A percentile compares a stretch with the other conserved stretches of the same genome.
Evolutionary conservation across 2,329 filamentous ascomycete genomes (phyloP).

Genomic region (Sordariomycetes sp.): DNA sequence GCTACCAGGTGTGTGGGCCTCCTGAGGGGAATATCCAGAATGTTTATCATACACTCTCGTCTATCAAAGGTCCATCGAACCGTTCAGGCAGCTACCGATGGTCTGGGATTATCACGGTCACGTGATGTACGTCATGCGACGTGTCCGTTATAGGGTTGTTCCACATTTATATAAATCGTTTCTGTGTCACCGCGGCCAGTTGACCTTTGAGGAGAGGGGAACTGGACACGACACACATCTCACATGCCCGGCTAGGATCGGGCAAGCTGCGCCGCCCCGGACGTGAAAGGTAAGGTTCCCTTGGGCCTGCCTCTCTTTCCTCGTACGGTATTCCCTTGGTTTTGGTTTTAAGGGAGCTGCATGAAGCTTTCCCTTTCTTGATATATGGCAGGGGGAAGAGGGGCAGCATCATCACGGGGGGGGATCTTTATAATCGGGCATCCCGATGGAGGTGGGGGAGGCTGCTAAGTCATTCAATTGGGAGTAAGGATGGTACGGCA

Average conservation of each 20-base stretch:
- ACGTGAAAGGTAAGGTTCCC: not conserved
- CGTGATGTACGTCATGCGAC: too few species aligned
- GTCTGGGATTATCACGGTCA: too few species aligned
- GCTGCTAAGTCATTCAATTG: too few species aligned
- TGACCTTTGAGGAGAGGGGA: not conserved
- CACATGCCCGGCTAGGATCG: not conserved
- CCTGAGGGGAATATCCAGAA: too few species aligned
- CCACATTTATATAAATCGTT: too few species aligned
- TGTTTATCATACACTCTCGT: too few species aligned
- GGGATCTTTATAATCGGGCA: not conserved
- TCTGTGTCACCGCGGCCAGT: too few species aligned
- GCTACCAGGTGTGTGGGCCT: too few species aligned
- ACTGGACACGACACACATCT: not conserved
- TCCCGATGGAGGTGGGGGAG: not conserved
- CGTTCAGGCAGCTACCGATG: too few species aligned
- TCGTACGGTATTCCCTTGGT: not conserved
- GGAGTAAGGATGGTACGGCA: too few species aligned
- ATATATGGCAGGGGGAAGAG: not conserved
- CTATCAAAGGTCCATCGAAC: too few species aligned
- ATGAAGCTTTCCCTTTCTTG: not conserved
- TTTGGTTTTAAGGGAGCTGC: not conserved
- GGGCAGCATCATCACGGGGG: not conserved
- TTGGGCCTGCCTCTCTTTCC: not conserved
- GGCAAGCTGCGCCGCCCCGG: not conserved
- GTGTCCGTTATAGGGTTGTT: too few species aligned